phyloP scores from a whole-genome alignment of 2,329 filamentous ascomycete genomes.

The Monilinia aucupariae region DNA sequence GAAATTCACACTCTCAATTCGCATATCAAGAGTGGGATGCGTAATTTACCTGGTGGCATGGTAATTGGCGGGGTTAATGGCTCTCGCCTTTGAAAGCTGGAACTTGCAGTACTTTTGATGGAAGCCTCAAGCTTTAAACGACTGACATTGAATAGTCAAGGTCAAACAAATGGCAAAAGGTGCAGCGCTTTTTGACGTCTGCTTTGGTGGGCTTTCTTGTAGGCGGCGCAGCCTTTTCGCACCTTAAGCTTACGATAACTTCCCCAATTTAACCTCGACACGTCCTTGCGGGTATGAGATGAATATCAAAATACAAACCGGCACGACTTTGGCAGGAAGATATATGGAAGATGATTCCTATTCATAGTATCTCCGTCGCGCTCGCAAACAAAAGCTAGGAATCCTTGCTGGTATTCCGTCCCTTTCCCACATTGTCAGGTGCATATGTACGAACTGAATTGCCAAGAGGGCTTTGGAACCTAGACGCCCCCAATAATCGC shows the following conservation, averaged over 20 bases:
- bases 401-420: not conserved
- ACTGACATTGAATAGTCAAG: not conserved
- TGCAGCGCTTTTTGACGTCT: not conserved
- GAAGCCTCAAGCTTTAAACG: constrained; percentile 10
- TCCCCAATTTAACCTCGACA: not conserved
- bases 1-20: not conserved
- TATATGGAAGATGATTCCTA: not conserved
- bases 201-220: not conserved
- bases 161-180: not conserved
- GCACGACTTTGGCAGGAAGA: not conserved
- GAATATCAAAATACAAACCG: not conserved
- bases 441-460: not conserved
- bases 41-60: not conserved
- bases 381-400: not conserved
- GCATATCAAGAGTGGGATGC: not conserved
- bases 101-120: not conserved
- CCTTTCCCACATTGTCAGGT: not conserved
- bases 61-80: not conserved
- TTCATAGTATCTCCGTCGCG: not conserved
- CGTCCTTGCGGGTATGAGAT: not conserved
- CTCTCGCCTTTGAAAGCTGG: not conserved
- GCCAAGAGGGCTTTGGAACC: constrained; percentile 7
- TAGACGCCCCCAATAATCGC: constrained; percentile 3
- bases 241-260: not conserved
- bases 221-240: not conserved